A percentile compares a stretch with the other conserved stretches of the same genome.
phyloP scores from a whole-genome alignment of 2,329 filamentous ascomycete species.

The Xenosphaeropsis pyriputrescens region DNA sequence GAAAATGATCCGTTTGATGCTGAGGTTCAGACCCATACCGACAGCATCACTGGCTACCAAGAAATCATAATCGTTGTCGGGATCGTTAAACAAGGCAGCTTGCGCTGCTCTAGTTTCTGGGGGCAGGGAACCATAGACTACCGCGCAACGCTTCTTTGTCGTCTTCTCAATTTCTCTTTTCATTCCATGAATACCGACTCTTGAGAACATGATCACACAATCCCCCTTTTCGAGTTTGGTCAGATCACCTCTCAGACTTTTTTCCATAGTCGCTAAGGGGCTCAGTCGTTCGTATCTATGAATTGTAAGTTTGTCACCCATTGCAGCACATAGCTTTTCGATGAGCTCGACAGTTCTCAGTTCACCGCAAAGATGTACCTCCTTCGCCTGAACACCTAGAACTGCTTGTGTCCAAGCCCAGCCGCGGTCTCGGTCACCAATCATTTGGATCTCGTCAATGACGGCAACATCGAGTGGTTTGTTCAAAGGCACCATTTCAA shows the following conservation, averaged over 20 bases:
- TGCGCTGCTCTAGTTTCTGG: slow-evolving; percentile 89
- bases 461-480: slow-evolving; percentile 66
- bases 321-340: slow-evolving; percentile 57
- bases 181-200: slow-evolving; percentile 66
- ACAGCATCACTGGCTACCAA: slow-evolving; percentile 91
- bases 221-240: slow-evolving; percentile 70
- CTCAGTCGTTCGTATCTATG: slow-evolving; percentile 77
- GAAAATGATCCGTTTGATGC: slow-evolving; percentile 82
- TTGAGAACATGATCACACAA: slow-evolving; percentile 76
- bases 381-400: slow-evolving; percentile 71
- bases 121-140: slow-evolving; percentile 83
- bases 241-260: slow-evolving; percentile 49
- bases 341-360: slow-evolving; percentile 69
- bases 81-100: slow-evolving; percentile 87
- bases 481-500: slow-evolving; percentile 62
- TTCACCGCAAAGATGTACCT: slow-evolving; percentile 90
- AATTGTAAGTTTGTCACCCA: slow-evolving; percentile 71
- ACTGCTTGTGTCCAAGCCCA: slow-evolving; percentile 93
- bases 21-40: slow-evolving; percentile 92
- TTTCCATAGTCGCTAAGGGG: slow-evolving; percentile 50
- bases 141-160: slow-evolving; percentile 71
- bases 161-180: slow-evolving; percentile 61
- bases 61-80: slow-evolving; percentile 88
- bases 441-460: slow-evolving; percentile 98
- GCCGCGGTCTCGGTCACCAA: slow-evolving; percentile 63